A percentile compares a stretch with the other conserved stretches of the same genome.
Conservation (phyloP, 2,329 filamentous ascomycete species). For the Stylonectria norvegica region DNA sequence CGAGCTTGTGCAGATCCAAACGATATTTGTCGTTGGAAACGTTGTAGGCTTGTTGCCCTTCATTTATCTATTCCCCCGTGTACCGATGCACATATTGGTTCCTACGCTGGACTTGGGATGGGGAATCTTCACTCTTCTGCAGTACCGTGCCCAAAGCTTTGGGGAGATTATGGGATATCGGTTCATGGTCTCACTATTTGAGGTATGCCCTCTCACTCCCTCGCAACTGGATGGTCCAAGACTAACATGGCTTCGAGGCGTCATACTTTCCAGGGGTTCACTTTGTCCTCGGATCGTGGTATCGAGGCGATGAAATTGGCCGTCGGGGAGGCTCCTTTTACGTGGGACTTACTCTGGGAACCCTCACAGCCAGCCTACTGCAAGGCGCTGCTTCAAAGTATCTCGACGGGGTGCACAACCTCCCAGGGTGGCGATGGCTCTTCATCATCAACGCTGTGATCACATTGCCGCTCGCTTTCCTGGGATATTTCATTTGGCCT, state of each 20-base stretch:
- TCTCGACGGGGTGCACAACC: slow-evolving; percentile 10
- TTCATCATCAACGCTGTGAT: slow-evolving; percentile 20
- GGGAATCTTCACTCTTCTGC: slow-evolving; percentile 14
- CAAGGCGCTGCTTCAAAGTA: slow-evolving; percentile 15
- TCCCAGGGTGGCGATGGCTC: slow-evolving; percentile 15
- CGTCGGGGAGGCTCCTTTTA: slow-evolving; percentile 16
- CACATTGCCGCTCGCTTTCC: slow-evolving; percentile 14
- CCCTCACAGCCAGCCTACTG: slow-evolving; percentile 13
- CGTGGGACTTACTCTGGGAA: slow-evolving; percentile 15
- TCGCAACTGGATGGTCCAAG: neutral
- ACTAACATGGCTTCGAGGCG: neutral
- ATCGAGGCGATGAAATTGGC: slow-evolving; percentile 17
- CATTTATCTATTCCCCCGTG: slow-evolving; percentile 16
- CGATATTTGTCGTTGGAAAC: slow-evolving; percentile 18
- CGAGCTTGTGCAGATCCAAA: slow-evolving; percentile 18
- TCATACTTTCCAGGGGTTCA: slow-evolving; percentile 18
- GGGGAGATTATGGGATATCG: slow-evolving; percentile 12
- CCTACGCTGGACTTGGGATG: slow-evolving; percentile 13
- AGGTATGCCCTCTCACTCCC: neutral
- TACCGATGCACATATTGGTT: slow-evolving; percentile 17
- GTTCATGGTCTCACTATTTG: slow-evolving; percentile 18
- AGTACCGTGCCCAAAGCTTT: slow-evolving; percentile 15
- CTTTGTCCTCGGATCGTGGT: slow-evolving; percentile 17
- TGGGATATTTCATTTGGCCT: slow-evolving; percentile 18
- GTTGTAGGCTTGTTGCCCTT: slow-evolving; percentile 16